Evolutionary conservation across 345 rosid species (phyloP), one percentile per base, ranked within the genome.

Genomic region (Populus tremula): DNA sequence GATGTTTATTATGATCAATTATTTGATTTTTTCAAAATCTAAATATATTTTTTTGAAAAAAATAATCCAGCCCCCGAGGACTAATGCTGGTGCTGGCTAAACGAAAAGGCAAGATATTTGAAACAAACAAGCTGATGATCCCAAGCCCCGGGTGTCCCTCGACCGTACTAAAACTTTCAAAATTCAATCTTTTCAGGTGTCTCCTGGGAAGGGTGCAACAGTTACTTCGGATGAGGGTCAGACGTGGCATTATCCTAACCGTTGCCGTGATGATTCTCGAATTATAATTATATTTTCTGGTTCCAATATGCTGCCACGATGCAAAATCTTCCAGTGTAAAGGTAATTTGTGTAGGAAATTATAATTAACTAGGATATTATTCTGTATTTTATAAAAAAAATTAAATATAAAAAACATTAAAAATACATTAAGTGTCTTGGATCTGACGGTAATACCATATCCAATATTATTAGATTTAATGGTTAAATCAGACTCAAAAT

Each of bases 101-200:
- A 56, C 63, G 63, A n/a, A n/a, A 56, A 21, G 59, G 59, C 59
- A 20, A 53, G n/a, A 18, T 53, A 21, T 4, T n/a, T n/a, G 4
- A n/a, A 56, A 56, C 12, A 9, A 10, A 56, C 0, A 56, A 56
- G 25, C 27, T 21, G 63, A 8, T 1, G 4, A 56, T 3, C 62
- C 21, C 36, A 36, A 5, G 25, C 45, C 27, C 13, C 9, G 5
- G 5, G 18, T 9, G 11, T 29, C 10, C n/a, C 72, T 43, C 73
- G 71, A 67, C 49, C 21, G 39, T 45, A 7, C 81, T 39, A 56
- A 74, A 80, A 77, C 67, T 49, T 76, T 77, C 41, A 21, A 33
- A 35, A 27, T 39, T 8, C 0, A 27, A 21, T 29, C 23, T 23
- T n/a, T 25, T 31, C 27, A 47, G 35, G 21, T 43, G 59, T n/a